Base-by-base conservation (phyloP, 2,329 filamentous ascomycete species). In the Penicillium sp. region DNA sequence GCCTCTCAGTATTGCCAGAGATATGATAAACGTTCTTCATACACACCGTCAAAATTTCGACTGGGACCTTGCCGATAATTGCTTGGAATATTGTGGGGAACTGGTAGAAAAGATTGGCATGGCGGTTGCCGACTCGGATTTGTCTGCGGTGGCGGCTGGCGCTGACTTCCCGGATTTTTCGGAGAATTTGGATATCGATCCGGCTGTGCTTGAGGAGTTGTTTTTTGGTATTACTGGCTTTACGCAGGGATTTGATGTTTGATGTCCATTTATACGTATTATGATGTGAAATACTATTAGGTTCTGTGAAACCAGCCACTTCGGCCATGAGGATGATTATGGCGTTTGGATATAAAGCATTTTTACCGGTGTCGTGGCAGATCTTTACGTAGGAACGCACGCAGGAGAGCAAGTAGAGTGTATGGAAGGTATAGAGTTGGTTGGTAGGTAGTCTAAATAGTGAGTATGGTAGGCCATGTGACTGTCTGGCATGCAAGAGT, bases 61-160 rank as follows among this genome's bases (percentile, higher is more conserved):
- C 0, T 83, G 81, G 81, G 81, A 83, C 54, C 65, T 83, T 1
- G 80, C 73, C 0, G 79, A 83, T 44, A 72, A 80, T 4, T 83
- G 80, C 54, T 64, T 83, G 1, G 71, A 74, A 0, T 77, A 81
- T 44, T 77, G 81, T 56, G 67, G 71, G 5, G 79, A 81, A 10
- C 63, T 81, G 11, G 69, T 82, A 0, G 77, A 82, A 26, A 81
- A 76, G 59, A 57, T 71, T 19, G 23, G 39, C 14, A 10, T 28
- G 23, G 39, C n/a, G 13, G 39, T 16, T 21, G 14, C 24, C 2
- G 39, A 43, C 28, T 28, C 14, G 10, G 23, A 43, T 18, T 28
- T 28, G 24, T 3, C 23, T 28, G 37, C 19, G 8, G 21, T 6
- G 2, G 21, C 36, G 21, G 19, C 21, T 42, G 39, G 23, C 23